A percentile compares a stretch with the other conserved stretches of the same genome.
phyloP scores from a whole-genome alignment of 1,139 yeast genomes.

The Blastobotrys malaysiensis region DNA sequence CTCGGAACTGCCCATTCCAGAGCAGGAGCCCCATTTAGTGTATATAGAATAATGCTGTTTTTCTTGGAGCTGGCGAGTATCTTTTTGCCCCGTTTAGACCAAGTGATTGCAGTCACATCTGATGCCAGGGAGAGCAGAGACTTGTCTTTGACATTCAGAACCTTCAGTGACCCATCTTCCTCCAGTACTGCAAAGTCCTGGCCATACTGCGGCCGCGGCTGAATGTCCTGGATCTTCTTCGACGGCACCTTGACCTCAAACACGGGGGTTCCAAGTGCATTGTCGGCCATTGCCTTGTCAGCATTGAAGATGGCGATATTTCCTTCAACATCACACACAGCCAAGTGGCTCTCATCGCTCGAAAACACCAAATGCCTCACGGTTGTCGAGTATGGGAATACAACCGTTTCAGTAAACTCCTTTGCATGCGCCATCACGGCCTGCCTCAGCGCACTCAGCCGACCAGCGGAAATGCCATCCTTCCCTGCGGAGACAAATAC shows the following conservation, averaged over 20 bases:
- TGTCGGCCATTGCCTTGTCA: slow-evolving; percentile 3
- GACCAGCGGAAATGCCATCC: slow-evolving; percentile 17
- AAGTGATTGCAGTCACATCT: slow-evolving; percentile 27
- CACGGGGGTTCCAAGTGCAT: neutral
- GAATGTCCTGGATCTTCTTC: slow-evolving; percentile 13
- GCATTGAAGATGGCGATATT: slow-evolving; percentile 12
- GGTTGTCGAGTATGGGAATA: slow-evolving; percentile 5
- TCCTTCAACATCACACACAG: slow-evolving; percentile 12
- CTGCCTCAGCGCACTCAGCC: slow-evolving; percentile 16
- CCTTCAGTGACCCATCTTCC: slow-evolving; percentile 15
- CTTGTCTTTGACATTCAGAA: slow-evolving; percentile 14
- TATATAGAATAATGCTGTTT: slow-evolving; percentile 18
- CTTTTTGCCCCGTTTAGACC: slow-evolving; percentile 36
- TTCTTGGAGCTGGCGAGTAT: slow-evolving; percentile 25
- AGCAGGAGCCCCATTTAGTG: neutral
- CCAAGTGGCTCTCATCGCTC: slow-evolving; percentile 19
- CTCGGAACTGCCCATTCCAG: neutral
- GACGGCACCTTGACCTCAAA: slow-evolving; percentile 2
- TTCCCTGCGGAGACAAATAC: slow-evolving; percentile 23
- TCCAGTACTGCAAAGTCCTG: slow-evolving; percentile 25
- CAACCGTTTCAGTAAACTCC: neutral
- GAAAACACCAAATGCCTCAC: slow-evolving; percentile 18
- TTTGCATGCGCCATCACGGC: slow-evolving; percentile 3
- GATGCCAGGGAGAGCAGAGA: slow-evolving; percentile 11
- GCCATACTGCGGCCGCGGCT: slow-evolving; percentile 19